Percentiles rank a stretch among this genome's conserved stretches.
Evolutionary conservation across 257 asterid genomes (phyloP).

Genomic region (Ehretia macrophylla): DNA sequence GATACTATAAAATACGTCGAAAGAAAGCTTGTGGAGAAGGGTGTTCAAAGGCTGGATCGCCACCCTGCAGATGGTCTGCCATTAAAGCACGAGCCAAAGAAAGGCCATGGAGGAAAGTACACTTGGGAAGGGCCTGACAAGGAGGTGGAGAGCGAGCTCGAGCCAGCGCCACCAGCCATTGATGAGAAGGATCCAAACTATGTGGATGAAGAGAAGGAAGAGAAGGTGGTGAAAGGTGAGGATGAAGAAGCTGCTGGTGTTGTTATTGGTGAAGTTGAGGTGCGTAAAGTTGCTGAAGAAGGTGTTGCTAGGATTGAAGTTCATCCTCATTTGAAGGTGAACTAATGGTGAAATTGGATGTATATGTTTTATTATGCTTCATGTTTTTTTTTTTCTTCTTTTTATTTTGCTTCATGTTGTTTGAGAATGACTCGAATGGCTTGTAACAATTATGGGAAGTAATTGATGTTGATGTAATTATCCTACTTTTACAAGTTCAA

Average conservation of each 20-base stretch:
- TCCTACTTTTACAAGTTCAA: no score
- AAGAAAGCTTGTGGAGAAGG: constrained; percentile 43
- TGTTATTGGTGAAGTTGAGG: constrained; percentile 54
- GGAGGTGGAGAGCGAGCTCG: constrained; percentile 35
- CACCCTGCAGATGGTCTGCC: constrained; percentile 79
- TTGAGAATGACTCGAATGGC: no score
- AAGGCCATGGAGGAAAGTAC: constrained; percentile 73
- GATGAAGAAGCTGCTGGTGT: constrained; percentile 8
- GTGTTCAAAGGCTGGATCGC: constrained; percentile 58
- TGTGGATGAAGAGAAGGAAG: constrained; percentile 23
- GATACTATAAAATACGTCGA: constrained; percentile 48
- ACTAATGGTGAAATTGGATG: no score
- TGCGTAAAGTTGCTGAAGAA: constrained; percentile 39
- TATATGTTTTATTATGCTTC: no score
- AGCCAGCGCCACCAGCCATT: constrained; percentile 34
- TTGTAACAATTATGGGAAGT: no score
- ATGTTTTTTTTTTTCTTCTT: no score
- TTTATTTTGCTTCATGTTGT: no score
- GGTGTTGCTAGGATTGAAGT: constrained; percentile 56
- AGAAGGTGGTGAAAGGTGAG: constrained; percentile 5
- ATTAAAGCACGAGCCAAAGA: constrained; percentile 62
- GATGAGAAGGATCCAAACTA: constrained; percentile 65
- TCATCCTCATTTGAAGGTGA: constrained; percentile 34
- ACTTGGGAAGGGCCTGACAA: constrained; percentile 73
- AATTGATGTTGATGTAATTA: no score